Percentiles rank a stretch among this genome's conserved stretches.
These are phyloP conservation scores for Leptomonas pyrrhocoris DNA, from an alignment of 208 protist genomes.

Conservation along the genomic window DNA sequence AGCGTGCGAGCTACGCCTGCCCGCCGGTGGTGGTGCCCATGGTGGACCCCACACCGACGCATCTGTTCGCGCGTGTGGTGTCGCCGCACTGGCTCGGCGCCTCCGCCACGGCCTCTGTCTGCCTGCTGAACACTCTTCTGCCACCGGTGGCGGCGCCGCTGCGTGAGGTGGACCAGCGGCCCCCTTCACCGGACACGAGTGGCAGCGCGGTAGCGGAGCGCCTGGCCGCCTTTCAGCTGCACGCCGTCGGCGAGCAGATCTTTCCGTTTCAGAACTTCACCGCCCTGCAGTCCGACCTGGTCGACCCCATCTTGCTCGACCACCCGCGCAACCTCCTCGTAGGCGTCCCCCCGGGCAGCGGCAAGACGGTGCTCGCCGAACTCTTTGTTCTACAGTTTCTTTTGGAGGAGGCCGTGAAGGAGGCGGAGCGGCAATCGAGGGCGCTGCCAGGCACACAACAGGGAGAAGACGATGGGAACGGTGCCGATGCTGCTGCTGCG, in stretches of 20 bases:
- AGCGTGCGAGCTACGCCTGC: conserved; percentile 73
- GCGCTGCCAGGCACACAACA: background rate
- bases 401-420: conserved; percentile 54
- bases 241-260: conserved; percentile 70
- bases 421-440: conserved; percentile 17
- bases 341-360: conserved; percentile 94
- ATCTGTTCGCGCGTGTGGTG: conserved; percentile 94
- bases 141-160: conserved; percentile 70
- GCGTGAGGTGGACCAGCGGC: conserved; percentile 68
- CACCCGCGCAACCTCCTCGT: conserved; percentile 95
- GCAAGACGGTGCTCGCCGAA: conserved; percentile 94
- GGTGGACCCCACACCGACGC: conserved; percentile 95
- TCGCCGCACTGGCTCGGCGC: conserved; percentile 92
- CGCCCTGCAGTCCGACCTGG: conserved; percentile 94
- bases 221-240: conserved; percentile 85
- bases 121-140: conserved; percentile 95
- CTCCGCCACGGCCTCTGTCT: conserved; percentile 79
- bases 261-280: conserved; percentile 95
- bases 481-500: background rate
- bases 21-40: conserved; percentile 97
- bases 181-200: conserved; percentile 70
- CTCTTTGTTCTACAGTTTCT: conserved; percentile 86
- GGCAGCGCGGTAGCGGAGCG: conserved; percentile 67
- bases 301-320: conserved; percentile 93
- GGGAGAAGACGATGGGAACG: background rate